phyloP scores from a whole-genome alignment of 139 green algal genomes.

The Protoeuglena noctilucae region DNA sequence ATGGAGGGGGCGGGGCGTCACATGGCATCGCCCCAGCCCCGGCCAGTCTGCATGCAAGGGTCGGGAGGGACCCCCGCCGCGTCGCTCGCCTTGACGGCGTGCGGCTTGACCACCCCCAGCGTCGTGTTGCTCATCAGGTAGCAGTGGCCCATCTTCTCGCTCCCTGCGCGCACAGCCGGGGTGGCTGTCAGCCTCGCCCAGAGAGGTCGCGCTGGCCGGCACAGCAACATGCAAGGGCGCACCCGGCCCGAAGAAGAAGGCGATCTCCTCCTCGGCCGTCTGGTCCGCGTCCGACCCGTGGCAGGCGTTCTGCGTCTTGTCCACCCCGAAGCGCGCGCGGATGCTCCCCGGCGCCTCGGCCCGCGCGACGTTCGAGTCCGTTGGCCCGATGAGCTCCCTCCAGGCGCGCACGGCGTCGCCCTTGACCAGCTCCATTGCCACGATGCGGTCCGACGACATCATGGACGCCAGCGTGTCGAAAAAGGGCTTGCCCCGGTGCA shows the following conservation, averaged over 20 bases:
- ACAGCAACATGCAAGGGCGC: no score
- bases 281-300: constrained; percentile 49
- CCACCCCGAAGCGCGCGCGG: constrained; percentile 38
- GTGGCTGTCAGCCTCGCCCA: no score
- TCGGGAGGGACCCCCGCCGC: constrained; percentile 23
- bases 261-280: constrained; percentile 32
- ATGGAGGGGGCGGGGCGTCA: constrained; percentile 8
- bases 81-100: constrained; percentile 31
- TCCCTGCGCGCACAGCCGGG: no score
- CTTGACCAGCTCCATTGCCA: constrained; percentile 52
- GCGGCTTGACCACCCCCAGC: constrained; percentile 52
- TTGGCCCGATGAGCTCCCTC: constrained; percentile 30
- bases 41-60: no score
- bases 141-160: constrained; percentile 11
- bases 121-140: constrained; percentile 17
- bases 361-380: constrained; percentile 25
- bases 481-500: constrained; percentile 46
- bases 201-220: no score
- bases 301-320: constrained; percentile 40
- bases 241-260: constrained; percentile 53
- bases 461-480: constrained; percentile 42
- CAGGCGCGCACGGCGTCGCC: constrained; percentile 36
- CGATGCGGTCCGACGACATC: constrained; percentile 47
- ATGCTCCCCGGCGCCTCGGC: constrained; percentile 36
- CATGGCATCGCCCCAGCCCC: no score